Base-by-base conservation (phyloP, 1,139 yeast genomes). In the Hemisphaericaspora lyxosophila region DNA sequence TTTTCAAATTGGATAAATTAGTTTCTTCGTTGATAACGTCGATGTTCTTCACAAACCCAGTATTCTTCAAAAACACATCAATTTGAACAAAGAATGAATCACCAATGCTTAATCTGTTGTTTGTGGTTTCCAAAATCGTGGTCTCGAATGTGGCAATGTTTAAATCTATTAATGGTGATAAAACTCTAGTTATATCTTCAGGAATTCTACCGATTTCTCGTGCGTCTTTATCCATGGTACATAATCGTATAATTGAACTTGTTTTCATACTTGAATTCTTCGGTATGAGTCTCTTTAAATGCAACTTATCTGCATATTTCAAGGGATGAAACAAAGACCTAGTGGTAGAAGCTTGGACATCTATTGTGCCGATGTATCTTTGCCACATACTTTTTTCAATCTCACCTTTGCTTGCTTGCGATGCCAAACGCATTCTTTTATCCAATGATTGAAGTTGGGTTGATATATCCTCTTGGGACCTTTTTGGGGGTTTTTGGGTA, bases 261-360 rank as follows among this genome's bases (percentile, higher is more conserved):
- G 55, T 55, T 36, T 49, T 54, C 28, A 54, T 54, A 5, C 52
- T 44, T 15, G 56, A 40, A 22, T 54, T 55, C 42, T 60, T 64
- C 0, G 76, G 69, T 15, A 45, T 59, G 29, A 56, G 49, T 33
- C 63, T 53, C 37, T 48, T 63, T 9, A 84, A 53, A 5, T 62
- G 55, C 32, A 82, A 55, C 18, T 52, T 58, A 26, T 84, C 77
- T 13, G 77, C 75, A 53, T 74, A 78, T 36, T 68, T 54, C 5
- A 82, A 60, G 0, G 82, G 73, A 32, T 64, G 66, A 29, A 70
- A 50, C 0, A 86, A 83, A 0, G 94, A 87, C 35, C 96, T 64
- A 0, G 95, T 87, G 7, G 95, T 89, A 86, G 90, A 84, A 2
- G 88, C 90, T 38, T 79, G 82, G 0, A 85, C 78, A 44, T 81